Evolutionary conservation across 495 filamentous ascomycete species (phyloP).

Genomic region (Aspergillus nanangensis): DNA sequence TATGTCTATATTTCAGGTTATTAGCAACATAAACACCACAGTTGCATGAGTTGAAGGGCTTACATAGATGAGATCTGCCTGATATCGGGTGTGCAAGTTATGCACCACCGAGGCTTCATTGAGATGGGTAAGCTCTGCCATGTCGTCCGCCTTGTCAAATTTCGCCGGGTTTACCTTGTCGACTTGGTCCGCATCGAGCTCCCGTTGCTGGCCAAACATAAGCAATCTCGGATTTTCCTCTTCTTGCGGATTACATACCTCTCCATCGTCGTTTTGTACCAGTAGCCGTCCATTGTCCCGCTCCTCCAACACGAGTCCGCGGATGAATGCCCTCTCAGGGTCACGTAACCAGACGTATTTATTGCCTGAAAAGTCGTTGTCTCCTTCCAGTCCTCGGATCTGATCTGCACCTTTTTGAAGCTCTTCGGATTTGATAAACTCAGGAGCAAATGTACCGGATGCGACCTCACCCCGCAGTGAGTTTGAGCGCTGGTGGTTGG

Average conservation of each 20-base stretch:
- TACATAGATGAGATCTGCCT: slow-evolving; percentile 91
- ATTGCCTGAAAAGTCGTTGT: slow-evolving; percentile 98
- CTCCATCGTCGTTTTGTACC: slow-evolving; percentile 92
- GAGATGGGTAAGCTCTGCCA: slow-evolving; percentile 96
- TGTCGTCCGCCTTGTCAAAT: slow-evolving; percentile 98
- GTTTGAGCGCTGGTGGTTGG: slow-evolving; percentile 49
- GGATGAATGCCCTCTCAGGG: slow-evolving; percentile 79
- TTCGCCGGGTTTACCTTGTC: slow-evolving; percentile 99
- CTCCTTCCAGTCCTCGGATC: slow-evolving; percentile 78
- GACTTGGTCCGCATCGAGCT: slow-evolving; percentile 76
- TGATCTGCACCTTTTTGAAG: slow-evolving; percentile 59
- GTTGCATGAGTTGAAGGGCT: slow-evolving; percentile 17
- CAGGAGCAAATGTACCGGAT: slow-evolving; percentile 83
- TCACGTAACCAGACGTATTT: slow-evolving; percentile 97
- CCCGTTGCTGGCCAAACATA: slow-evolving; percentile 91
- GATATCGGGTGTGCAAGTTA: slow-evolving; percentile 90
- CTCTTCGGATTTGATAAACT: slow-evolving; percentile 86
- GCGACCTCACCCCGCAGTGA: slow-evolving; percentile 55
- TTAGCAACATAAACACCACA: slow-evolving; percentile 1
- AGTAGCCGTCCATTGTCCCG: slow-evolving; percentile 59
- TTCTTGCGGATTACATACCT: slow-evolving; percentile 62
- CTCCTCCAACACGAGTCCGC: slow-evolving; percentile 87
- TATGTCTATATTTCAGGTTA: slow-evolving; percentile 60
- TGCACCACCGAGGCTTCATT: slow-evolving; percentile 98
- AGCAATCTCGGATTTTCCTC: too few species aligned